These are phyloP conservation scores for Eudorina sp. DNA, from an alignment of 139 green algal genomes.

Conservation along the genomic window DNA sequence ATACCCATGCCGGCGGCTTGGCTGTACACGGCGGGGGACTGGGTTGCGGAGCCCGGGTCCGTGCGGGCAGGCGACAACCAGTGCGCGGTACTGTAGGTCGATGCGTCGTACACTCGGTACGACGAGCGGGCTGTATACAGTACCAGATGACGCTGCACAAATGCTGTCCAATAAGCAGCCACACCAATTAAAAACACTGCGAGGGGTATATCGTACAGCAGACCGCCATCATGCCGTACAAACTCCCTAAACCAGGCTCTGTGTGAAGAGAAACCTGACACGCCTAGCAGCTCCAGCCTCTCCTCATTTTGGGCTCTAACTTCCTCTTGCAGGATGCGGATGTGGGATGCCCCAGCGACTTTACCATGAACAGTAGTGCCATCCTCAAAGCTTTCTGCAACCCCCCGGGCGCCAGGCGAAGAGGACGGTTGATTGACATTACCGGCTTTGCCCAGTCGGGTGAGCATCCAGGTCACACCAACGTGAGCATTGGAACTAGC, in stretches of 20 bases:
- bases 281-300: neutral
- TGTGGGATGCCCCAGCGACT: neutral
- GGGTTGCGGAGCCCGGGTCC: neutral
- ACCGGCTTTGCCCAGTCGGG: too few relatives aligned
- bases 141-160: slow-evolving; percentile 5
- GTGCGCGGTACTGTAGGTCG: slow-evolving; percentile 19
- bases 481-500: too few relatives aligned
- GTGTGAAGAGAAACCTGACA: neutral
- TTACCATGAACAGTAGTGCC: neutral
- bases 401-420: too few relatives aligned
- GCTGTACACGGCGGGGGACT: neutral
- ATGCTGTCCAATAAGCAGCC: slow-evolving; percentile 44
- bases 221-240: slow-evolving; percentile 18
- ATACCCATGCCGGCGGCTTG: slow-evolving; percentile 12
- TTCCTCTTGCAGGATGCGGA: neutral
- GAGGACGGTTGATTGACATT: neutral
- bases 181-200: slow-evolving; percentile 17
- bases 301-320: neutral
- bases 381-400: neutral
- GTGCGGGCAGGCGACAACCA: slow-evolving; percentile 26
- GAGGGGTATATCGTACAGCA: slow-evolving; percentile 33
- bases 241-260: slow-evolving; percentile 22
- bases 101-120: slow-evolving; percentile 58
- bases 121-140: slow-evolving; percentile 32
- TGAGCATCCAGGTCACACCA: too few relatives aligned